phyloP scores from a whole-genome alignment of 2,329 filamentous ascomycete genomes.

The Xylaria sp. region DNA sequence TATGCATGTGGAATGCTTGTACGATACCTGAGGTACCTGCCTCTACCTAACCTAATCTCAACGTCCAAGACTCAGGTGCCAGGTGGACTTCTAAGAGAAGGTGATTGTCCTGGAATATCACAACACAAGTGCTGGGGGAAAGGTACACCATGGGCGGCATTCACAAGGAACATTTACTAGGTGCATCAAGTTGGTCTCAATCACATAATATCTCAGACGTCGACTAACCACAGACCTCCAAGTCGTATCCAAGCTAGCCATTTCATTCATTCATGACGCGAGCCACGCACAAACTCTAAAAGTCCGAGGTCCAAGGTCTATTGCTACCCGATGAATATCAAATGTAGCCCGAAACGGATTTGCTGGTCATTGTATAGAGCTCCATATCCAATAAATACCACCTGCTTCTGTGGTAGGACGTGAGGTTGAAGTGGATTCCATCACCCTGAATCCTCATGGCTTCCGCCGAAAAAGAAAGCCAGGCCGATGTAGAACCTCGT shows the following conservation, averaged over 20 bases:
- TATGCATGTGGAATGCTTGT: background rate
- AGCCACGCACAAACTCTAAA: conserved; percentile 8
- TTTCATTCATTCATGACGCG: conserved; percentile 12
- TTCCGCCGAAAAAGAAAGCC: conserved; percentile 34
- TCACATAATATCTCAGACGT: background rate
- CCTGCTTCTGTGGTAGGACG: background rate
- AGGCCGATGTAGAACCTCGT: conserved; percentile 27
- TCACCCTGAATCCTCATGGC: conserved; percentile 36
- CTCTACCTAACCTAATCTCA: background rate
- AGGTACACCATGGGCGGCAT: conserved; percentile 11
- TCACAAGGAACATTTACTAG: conserved; percentile 7
- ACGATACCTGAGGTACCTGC: background rate
- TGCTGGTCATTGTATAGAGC: conserved; percentile 2
- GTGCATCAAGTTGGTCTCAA: conserved; percentile 3
- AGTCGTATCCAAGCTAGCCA: background rate
- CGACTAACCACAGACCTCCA: background rate
- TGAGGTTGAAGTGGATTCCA: conserved; percentile 24
- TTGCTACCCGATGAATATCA: conserved; percentile 9
- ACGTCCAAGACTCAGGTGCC: too few species aligned
- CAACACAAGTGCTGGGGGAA: conserved; percentile 1
- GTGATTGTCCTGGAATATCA: background rate
- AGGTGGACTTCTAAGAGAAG: background rate
- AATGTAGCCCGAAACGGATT: conserved; percentile 22
- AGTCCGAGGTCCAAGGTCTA: background rate
- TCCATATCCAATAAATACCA: background rate